Conservation (phyloP, 2,329 filamentous ascomycete species). For the Venturia effusa region DNA sequence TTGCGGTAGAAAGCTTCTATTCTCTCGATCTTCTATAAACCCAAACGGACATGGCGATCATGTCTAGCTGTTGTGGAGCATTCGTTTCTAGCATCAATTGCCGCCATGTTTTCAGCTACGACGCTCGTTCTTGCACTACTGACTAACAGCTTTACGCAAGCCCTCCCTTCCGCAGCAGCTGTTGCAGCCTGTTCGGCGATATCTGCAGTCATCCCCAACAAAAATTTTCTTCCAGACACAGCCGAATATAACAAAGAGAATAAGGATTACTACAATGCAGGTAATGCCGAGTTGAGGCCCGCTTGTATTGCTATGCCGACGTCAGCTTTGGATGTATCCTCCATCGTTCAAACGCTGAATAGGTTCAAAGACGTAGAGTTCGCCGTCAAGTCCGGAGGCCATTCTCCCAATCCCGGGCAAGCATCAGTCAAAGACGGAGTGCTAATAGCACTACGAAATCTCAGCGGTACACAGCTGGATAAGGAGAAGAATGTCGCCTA, state of each 20-base stretch:
- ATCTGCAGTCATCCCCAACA: not conserved
- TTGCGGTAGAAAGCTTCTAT: too few species aligned
- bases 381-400: slow-evolving; percentile 30
- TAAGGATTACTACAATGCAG: slow-evolving; percentile 23
- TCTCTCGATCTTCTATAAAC: too few species aligned
- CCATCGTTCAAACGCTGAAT: slow-evolving; percentile 22
- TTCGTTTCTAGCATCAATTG: not conserved
- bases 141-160: not conserved
- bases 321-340: slow-evolving; percentile 23
- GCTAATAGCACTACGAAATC: slow-evolving; percentile 25
- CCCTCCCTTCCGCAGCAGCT: not conserved
- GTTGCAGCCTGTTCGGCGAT: slow-evolving; percentile 6
- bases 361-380: slow-evolving; percentile 23
- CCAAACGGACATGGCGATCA: too few species aligned
- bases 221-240: not conserved
- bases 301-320: slow-evolving; percentile 28
- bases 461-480: slow-evolving; percentile 27
- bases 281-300: slow-evolving; percentile 21
- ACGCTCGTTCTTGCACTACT: not conserved
- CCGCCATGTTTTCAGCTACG: not conserved
- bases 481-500: slow-evolving; percentile 23
- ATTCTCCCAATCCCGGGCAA: slow-evolving; percentile 27
- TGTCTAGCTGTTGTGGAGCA: too few species aligned
- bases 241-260: slow-evolving; percentile 5
- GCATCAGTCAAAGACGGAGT: slow-evolving; percentile 27